These are phyloP conservation scores for Fremontodendron californicum DNA, from an alignment of 345 rosid genomes.

Conservation along the genomic window DNA sequence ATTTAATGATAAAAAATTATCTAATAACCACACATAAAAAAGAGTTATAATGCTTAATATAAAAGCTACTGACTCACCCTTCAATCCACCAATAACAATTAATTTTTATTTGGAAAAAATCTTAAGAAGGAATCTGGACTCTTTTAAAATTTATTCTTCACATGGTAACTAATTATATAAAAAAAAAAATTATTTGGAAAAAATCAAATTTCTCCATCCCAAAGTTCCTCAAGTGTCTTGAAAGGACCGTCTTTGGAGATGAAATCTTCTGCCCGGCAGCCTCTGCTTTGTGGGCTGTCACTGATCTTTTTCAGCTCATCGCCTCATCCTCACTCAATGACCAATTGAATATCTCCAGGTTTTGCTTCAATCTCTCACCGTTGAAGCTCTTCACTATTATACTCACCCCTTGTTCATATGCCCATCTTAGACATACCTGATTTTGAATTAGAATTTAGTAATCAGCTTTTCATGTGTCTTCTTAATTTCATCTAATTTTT, in stretches of 20 bases:
- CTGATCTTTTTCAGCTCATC: slow-evolving; percentile 36
- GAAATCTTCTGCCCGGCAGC: slow-evolving; percentile 20
- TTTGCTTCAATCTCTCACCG: slow-evolving; percentile 49
- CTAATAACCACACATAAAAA: too few species aligned
- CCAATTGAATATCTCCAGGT: slow-evolving; percentile 58
- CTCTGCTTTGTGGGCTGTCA: slow-evolving; percentile 46
- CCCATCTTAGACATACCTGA: slow-evolving; percentile 67
- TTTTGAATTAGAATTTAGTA: slow-evolving; percentile 22
- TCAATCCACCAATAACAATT: too few species aligned
- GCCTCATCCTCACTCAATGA: slow-evolving; percentile 44
- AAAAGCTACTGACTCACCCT: too few species aligned
- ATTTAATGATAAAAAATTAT: too few species aligned
- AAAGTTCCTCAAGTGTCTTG: slow-evolving; percentile 34
- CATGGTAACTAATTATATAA: too few species aligned
- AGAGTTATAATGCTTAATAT: too few species aligned
- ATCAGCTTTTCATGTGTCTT: not conserved
- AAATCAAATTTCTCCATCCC: slow-evolving; percentile 43
- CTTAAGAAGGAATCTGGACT: too few species aligned
- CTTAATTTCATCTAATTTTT: not conserved
- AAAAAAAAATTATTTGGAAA: too few species aligned
- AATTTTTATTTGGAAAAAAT: too few species aligned
- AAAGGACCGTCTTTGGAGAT: slow-evolving; percentile 32
- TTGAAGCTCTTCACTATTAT: slow-evolving; percentile 59
- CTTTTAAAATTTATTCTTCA: too few species aligned
- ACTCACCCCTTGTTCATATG: slow-evolving; percentile 43